Evolutionary conservation across 768 basidiomycete species (phyloP), one percentile per base, ranked within the genome.

Genomic region (Mycena chlorophos): DNA sequence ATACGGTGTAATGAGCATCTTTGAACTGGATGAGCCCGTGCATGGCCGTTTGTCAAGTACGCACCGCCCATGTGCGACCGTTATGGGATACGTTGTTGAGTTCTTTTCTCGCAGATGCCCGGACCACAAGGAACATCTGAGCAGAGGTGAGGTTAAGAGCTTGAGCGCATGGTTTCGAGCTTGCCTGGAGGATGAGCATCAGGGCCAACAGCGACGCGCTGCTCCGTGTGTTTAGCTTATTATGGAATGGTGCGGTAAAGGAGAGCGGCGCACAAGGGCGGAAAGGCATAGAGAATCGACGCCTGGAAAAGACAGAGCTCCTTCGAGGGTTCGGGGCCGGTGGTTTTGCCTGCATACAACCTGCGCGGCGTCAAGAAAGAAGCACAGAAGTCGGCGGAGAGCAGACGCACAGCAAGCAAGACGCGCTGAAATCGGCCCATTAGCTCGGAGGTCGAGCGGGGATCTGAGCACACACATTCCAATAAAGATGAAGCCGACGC

Each of bases 271-370:
- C 57, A 78, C 79, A 81, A 66, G 0, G 76, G 68, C n/a, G 79
- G 78, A 65, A 76, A 72, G 5, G 77, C 78, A 56, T 80, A 79
- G 17, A 81, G 64, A 47, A 80, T 63, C 4, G 78, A 78, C 4
- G 78, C 76, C 57, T 79, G 79, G 12, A 78, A 62, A 4, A 80
- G 63, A 58, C 79, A 81, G 5, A 80, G 62, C 58, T 73, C 65
- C 26, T 66, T 68, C 1, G 72, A 67, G 17, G 79, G 80, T 58
- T 82, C 76, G 6, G 76, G 75, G 3, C 79, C 78, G 17, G 69
- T 73, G 3, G 65, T 68, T 26, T 66, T 71, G n/a, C 73, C 74
- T 14, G 73, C 69, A 62, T 80, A 80, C 19, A 76, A 63, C 30
- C 78, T 79, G 34, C 6, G 22, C 20, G 29, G n/a, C 13, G 28